Evolutionary conservation across 2,329 filamentous ascomycete genomes (phyloP), one percentile per base, ranked within the genome.

Genomic region (Apiospora aurea): DNA sequence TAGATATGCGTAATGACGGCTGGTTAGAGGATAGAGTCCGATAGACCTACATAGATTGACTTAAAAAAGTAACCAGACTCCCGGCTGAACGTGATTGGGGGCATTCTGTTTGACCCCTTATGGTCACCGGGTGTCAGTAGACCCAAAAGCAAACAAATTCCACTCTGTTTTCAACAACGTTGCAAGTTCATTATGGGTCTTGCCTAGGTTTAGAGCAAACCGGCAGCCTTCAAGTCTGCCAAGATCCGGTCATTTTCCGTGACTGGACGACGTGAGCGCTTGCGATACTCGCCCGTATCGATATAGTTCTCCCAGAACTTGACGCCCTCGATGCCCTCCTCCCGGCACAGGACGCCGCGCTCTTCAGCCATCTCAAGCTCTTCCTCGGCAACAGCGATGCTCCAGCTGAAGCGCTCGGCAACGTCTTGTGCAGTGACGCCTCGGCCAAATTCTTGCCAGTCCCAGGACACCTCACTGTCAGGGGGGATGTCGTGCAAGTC

Each of bases 301-400:
- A 90, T 89, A 72, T 86, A 88, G 78, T 99, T 99, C 82, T 93
- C 91, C 96, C 96, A 99, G 81, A 97, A 99, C 78, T 92, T 92
- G 67, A 97, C 85, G 0, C 96, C 96, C 80, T 98, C 95, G 18
- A 98, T 90, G 5, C 94, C 92, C 78, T 97, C 95, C 80, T 99
- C 96, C 67, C 96, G 91, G 80, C 96, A 98, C 26, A 99, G 81
- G 2, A 91, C 90, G 0, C 96, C 96, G 71, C 89, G 90, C 80
- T 98, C 96, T 81, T 99, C 96, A 0, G 95, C 95, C 96, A 99
- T 98, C 80, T 98, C 94, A 16, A 99, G 86, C 83, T 99, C 96
- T 81, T 98, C 96, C 73, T 93, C 93, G 1, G 96, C 96, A 29
- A 99, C 96, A 11, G 96, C 96, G 10, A 99, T 92, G 80, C 96